phyloP scores from a whole-genome alignment of 331 rosid species.

The Quercus phellos region DNA sequence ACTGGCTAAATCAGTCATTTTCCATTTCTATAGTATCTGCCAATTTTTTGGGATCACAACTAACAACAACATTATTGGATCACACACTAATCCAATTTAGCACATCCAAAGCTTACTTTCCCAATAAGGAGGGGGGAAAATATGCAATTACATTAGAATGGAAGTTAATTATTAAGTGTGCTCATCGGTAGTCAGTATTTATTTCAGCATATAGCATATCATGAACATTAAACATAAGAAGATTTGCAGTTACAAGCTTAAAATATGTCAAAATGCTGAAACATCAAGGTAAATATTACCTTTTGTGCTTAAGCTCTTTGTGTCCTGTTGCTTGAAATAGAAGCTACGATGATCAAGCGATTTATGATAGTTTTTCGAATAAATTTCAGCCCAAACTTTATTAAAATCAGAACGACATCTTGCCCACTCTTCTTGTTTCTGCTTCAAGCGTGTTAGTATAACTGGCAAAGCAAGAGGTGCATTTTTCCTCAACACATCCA shows the following conservation, averaged over 20 bases:
- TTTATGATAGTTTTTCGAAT: constrained; percentile 92
- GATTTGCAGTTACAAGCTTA: not conserved
- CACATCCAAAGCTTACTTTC: not conserved
- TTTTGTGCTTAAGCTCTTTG: constrained; percentile 91
- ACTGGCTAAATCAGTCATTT: not conserved
- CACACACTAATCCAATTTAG: not conserved
- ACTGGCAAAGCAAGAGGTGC: constrained; percentile 87
- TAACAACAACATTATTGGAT: not conserved
- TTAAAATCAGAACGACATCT: constrained; percentile 87
- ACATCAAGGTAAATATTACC: constrained; percentile 40
- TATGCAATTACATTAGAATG: not conserved
- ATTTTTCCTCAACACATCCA: constrained; percentile 86
- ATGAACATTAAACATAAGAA: not conserved
- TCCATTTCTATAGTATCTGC: not conserved
- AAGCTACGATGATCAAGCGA: constrained; percentile 99
- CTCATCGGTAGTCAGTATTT: not conserved
- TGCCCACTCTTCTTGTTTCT: constrained; percentile 98
- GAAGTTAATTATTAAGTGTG: not conserved
- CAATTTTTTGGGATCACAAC: not conserved
- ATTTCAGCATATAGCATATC: not conserved
- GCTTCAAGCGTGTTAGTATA: constrained; percentile 87
- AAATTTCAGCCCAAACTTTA: constrained; percentile 98
- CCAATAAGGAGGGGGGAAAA: not conserved
- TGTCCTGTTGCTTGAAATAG: constrained; percentile 97
- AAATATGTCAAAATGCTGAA: constrained; percentile 6